A percentile compares a stretch with the other conserved stretches of the same genome.
Conservation (phyloP, 1,284 basidiomycete species). For the Irpex rosettiformis region DNA sequence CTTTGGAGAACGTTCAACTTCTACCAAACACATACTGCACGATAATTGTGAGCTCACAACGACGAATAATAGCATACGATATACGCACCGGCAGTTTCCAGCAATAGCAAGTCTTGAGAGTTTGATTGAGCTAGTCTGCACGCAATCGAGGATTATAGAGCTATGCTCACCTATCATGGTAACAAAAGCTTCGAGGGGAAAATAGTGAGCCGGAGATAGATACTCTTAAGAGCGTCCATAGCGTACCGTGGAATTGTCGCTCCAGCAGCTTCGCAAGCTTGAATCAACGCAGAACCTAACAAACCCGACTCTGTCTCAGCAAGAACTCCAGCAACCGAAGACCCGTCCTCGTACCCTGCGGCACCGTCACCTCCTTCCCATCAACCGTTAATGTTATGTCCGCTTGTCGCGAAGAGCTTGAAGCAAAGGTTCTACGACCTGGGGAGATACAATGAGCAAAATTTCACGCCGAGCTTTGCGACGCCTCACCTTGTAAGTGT, state of each 20-base stretch:
- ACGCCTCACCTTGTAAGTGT: slow-evolving; percentile 36
- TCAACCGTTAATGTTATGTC: slow-evolving; percentile 90
- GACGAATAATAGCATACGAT: background rate
- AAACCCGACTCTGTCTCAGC: slow-evolving; percentile 8
- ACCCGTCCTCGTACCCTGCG: slow-evolving; percentile 59
- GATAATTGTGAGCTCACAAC: slow-evolving; percentile 11
- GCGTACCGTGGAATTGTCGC: slow-evolving; percentile 70
- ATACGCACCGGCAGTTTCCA: slow-evolving; percentile 86
- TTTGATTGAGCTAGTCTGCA: background rate
- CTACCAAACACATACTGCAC: slow-evolving; percentile 91
- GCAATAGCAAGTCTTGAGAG: slow-evolving; percentile 77
- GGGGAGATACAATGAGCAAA: background rate
- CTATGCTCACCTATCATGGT: slow-evolving; percentile 73
- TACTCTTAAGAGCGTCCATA: slow-evolving; percentile 9
- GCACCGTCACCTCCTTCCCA: slow-evolving; percentile 92
- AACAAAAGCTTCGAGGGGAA: slow-evolving; percentile 70
- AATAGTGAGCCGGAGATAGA: slow-evolving; percentile 16
- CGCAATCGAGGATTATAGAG: background rate
- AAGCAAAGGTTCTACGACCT: slow-evolving; percentile 62
- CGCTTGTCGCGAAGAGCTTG: slow-evolving; percentile 61
- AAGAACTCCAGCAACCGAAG: background rate
- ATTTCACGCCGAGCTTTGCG: background rate
- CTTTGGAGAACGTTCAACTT: slow-evolving; percentile 94
- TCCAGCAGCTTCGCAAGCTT: slow-evolving; percentile 91
- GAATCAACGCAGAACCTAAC: slow-evolving; percentile 88